Evolutionary conservation across 768 basidiomycete species (phyloP).

Genomic region (Calocybe indica): DNA sequence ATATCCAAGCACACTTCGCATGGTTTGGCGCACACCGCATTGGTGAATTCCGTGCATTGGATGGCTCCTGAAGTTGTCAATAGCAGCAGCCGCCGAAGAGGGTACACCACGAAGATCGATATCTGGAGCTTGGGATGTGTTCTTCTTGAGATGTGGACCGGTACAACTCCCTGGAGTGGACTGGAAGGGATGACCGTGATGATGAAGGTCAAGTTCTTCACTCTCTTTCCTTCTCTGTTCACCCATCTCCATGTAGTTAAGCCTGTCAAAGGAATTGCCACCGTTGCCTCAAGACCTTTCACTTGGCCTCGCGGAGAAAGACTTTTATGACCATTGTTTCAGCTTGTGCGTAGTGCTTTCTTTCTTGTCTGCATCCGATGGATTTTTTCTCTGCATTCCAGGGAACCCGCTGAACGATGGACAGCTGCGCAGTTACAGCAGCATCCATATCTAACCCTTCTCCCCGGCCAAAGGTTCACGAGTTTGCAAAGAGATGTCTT

Average conservation of each 20-base stretch:
- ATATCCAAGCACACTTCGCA: conserved; percentile 89
- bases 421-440: conserved; percentile 66
- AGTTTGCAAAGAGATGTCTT: conserved; percentile 40
- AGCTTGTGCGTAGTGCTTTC: conserved; percentile 53
- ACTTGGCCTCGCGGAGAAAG: conserved; percentile 64
- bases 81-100: conserved; percentile 57
- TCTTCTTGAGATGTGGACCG: conserved; percentile 96
- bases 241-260: conserved; percentile 47
- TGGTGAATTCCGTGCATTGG: conserved; percentile 98
- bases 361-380: neutral
- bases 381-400: conserved; percentile 17
- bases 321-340: conserved; percentile 85
- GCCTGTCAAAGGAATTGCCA: conserved; percentile 74
- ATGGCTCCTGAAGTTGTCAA: conserved; percentile 96
- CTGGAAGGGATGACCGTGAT: conserved; percentile 87
- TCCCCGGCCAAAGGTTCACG: conserved; percentile 66
- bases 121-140: conserved; percentile 99
- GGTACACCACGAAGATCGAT: conserved; percentile 94
- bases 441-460: conserved; percentile 70
- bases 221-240: neutral
- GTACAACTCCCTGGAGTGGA: conserved; percentile 84
- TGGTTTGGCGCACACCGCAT: conserved; percentile 77
- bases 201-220: conserved; percentile 62
- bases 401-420: conserved; percentile 78
- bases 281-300: conserved; percentile 80